A percentile compares a stretch with the other conserved stretches of the same genome.
Evolutionary conservation across 2,329 filamentous ascomycete species (phyloP).

Genomic region (Pseudocercospora macadamiae): DNA sequence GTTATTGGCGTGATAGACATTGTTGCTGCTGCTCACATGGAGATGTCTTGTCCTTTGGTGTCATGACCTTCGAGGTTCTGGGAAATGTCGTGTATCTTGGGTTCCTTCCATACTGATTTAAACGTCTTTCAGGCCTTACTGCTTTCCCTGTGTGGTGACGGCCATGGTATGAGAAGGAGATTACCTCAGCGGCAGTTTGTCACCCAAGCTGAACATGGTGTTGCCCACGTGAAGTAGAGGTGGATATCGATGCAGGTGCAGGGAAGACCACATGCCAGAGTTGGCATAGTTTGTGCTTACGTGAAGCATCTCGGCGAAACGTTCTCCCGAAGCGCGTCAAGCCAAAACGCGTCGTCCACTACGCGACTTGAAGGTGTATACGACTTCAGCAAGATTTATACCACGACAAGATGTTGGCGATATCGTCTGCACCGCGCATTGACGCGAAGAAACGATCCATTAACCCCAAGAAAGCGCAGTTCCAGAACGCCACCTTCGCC

Average conservation of each 20-base stretch:
- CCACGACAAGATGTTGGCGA: constrained; percentile 33
- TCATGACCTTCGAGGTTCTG: too few species aligned
- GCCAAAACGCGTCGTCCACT: too few species aligned
- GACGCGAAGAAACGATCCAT: constrained; percentile 74
- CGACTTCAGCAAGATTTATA: too few species aligned
- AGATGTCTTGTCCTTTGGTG: too few species aligned
- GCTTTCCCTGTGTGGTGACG: neutral
- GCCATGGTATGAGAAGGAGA: neutral
- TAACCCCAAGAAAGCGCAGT: constrained; percentile 80
- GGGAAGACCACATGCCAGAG: neutral
- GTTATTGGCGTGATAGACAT: neutral
- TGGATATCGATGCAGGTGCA: neutral
- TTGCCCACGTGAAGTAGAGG: neutral
- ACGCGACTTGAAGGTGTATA: too few species aligned
- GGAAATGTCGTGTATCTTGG: too few species aligned
- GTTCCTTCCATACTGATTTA: neutral
- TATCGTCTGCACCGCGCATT: constrained; percentile 42
- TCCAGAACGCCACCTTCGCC: constrained; percentile 75
- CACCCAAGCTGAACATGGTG: neutral
- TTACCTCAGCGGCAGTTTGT: neutral
- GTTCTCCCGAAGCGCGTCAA: too few species aligned
- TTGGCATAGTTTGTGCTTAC: too few species aligned
- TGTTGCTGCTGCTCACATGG: too few species aligned
- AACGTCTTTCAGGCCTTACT: neutral
- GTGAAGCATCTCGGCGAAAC: too few species aligned